Conservation (phyloP, 495 filamentous ascomycete genomes). For the Podospora conica region DNA sequence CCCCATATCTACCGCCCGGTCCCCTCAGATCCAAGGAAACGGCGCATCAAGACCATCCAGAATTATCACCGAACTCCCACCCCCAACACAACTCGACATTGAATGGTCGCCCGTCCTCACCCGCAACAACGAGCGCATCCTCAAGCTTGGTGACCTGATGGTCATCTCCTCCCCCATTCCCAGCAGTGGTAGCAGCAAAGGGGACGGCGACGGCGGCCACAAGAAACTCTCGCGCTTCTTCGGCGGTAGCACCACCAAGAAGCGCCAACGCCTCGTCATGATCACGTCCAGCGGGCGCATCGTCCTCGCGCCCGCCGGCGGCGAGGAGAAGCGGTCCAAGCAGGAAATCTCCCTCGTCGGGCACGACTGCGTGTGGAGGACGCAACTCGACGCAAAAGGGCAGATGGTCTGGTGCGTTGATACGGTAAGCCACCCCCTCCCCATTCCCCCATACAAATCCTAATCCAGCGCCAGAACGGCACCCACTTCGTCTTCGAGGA, state of each 20-base stretch:
- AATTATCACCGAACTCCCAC: slow-evolving; percentile 90
- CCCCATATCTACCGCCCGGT: slow-evolving; percentile 42
- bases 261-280: slow-evolving; percentile 89
- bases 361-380: slow-evolving; percentile 68
- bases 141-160: slow-evolving; percentile 86
- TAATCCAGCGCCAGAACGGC: slow-evolving; percentile 54
- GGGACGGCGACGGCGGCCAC: slow-evolving; percentile 48
- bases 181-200: slow-evolving; percentile 56
- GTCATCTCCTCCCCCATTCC: slow-evolving; percentile 74
- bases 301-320: slow-evolving; percentile 84
- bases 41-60: slow-evolving; percentile 61
- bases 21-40: slow-evolving; percentile 35
- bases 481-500: slow-evolving; percentile 91
- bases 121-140: slow-evolving; percentile 82
- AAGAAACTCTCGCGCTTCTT: slow-evolving; percentile 92
- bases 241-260: slow-evolving; percentile 82
- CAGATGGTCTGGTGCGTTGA: slow-evolving; percentile 86
- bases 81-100: slow-evolving; percentile 93
- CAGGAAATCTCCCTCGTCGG: slow-evolving; percentile 75
- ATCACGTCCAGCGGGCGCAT: slow-evolving; percentile 86
- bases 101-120: slow-evolving; percentile 98
- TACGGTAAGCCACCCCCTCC: slow-evolving; percentile 54
- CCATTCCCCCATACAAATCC: neutral
- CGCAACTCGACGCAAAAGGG: slow-evolving; percentile 74
- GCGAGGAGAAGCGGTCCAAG: slow-evolving; percentile 94